Evolutionary conservation across 148 eudicot species (phyloP).

Genomic region (Rhododendron ovatum): DNA sequence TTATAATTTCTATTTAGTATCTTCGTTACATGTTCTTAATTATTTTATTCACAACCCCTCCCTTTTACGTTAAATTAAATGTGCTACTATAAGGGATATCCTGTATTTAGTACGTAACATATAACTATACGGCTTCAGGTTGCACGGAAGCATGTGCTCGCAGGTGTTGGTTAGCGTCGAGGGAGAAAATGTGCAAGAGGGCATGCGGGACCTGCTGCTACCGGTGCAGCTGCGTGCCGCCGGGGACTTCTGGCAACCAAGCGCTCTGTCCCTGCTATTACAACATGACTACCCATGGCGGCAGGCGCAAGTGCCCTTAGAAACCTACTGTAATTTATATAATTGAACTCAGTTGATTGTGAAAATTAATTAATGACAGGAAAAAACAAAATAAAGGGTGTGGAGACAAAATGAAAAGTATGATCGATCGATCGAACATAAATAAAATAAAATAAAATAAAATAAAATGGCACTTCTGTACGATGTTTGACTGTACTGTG

Average conservation of each 20-base stretch:
- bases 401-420: not conserved
- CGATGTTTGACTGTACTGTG: not conserved
- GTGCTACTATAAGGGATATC: too few species aligned
- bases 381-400: not conserved
- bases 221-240: constrained; percentile 48
- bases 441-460: not conserved
- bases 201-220: constrained; percentile 40
- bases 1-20: too few species aligned
- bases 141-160: not conserved
- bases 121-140: not conserved
- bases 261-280: constrained; percentile 38
- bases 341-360: not conserved
- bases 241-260: constrained; percentile 33
- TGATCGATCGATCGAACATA: not conserved
- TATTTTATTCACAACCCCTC: too few species aligned
- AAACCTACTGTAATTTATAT: not conserved
- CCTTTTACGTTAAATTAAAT: too few species aligned
- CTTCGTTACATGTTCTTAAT: too few species aligned
- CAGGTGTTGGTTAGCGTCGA: constrained; percentile 12
- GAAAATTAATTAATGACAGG: not conserved
- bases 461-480: not conserved
- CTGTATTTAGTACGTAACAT: too few species aligned
- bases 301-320: constrained; percentile 37
- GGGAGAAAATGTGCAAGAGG: constrained; percentile 27
- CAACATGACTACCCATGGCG: constrained; percentile 27